These are phyloP conservation scores for Neurospora sp. DNA, from an alignment of 495 filamentous ascomycete genomes.

Conservation along the genomic window DNA sequence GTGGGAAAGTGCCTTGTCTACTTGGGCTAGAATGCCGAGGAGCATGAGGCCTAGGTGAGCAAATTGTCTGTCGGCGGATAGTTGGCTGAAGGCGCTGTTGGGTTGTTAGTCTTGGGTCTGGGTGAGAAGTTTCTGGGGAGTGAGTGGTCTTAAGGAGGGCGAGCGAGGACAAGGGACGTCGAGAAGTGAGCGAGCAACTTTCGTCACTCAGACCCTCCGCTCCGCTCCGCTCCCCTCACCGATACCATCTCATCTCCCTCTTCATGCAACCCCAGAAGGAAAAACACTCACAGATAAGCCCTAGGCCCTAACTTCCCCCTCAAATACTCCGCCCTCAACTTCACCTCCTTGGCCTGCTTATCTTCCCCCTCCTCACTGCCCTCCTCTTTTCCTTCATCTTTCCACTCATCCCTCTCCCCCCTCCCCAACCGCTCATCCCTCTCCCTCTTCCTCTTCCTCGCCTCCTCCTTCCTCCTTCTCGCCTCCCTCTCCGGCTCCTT, in stretches of 20 bases:
- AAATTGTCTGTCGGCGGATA: conserved; percentile 63
- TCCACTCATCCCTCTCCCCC: not conserved
- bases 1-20: conserved; percentile 34
- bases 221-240: not conserved
- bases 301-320: conserved; percentile 16
- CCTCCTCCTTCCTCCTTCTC: conserved; percentile 1
- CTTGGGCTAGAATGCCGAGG: conserved; percentile 52
- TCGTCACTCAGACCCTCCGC: not conserved
- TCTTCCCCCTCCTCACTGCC: conserved; percentile 1
- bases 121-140: not conserved
- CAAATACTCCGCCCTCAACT: conserved; percentile 9
- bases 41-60: conserved; percentile 71
- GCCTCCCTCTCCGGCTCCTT: conserved; percentile 1
- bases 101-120: not conserved
- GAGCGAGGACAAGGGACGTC: not conserved
- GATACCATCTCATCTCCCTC: not conserved
- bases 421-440: not conserved
- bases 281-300: conserved; percentile 23
- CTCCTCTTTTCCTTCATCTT: conserved; percentile 14
- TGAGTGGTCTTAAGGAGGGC: not conserved
- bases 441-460: conserved; percentile 8
- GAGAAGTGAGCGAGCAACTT: not conserved
- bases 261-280: not conserved
- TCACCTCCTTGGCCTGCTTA: conserved; percentile 11
- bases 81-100: conserved; percentile 51